Evolutionary conservation across 192 early-diverging fungal species (phyloP).

Genomic region (Mortierella hygrophila): DNA sequence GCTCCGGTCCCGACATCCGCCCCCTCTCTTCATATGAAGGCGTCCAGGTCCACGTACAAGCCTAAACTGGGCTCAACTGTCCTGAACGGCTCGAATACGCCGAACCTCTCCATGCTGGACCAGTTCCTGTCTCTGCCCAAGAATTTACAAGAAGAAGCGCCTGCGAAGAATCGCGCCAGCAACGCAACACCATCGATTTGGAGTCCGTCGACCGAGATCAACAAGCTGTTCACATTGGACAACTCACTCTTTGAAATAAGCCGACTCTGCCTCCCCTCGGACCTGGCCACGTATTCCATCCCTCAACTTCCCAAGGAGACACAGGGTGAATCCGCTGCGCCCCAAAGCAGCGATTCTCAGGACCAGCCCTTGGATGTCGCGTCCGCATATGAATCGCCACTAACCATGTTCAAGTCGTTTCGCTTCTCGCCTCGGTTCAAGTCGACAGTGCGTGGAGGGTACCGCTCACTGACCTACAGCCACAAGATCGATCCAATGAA

Average conservation of each 20-base stretch:
- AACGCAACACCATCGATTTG: background rate
- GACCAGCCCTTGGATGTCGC: background rate
- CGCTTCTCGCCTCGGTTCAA: slow-evolving; percentile 30
- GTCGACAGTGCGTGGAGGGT: slow-evolving; percentile 10
- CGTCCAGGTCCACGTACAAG: background rate
- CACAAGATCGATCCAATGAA: slow-evolving; percentile 46
- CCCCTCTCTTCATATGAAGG: background rate
- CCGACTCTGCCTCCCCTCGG: slow-evolving; percentile 26
- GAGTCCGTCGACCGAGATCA: slow-evolving; percentile 8
- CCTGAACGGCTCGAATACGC: background rate
- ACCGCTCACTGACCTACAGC: slow-evolving; percentile 42
- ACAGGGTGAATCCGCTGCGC: background rate
- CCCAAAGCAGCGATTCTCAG: background rate
- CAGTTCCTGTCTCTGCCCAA: background rate
- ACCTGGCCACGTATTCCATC: slow-evolving; percentile 12
- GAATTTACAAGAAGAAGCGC: background rate
- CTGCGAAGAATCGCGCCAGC: background rate
- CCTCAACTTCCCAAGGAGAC: background rate
- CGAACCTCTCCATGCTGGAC: background rate
- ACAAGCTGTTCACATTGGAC: slow-evolving; percentile 2
- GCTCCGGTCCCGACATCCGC: background rate
- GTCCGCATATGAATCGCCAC: slow-evolving; percentile 27
- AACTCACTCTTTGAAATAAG: slow-evolving; percentile 13
- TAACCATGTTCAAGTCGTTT: slow-evolving; percentile 40
- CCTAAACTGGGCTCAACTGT: background rate